Percentiles rank a stretch among this genome's conserved stretches.
Conservation (phyloP, 164 flowering plant genomes). For the Houttuynia cordata region DNA sequence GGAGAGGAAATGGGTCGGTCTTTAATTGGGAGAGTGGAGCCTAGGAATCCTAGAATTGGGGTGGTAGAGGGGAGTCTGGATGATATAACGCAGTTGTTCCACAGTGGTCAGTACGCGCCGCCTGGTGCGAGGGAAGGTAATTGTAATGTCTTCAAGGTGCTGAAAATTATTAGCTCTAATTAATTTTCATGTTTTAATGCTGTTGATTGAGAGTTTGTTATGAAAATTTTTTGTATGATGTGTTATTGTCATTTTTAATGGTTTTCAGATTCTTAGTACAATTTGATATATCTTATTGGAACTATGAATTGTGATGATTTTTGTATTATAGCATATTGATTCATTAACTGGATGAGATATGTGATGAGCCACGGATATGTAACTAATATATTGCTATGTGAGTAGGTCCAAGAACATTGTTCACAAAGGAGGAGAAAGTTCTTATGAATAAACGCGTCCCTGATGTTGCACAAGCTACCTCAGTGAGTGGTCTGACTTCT, state of each 20-base stretch:
- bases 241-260: not conserved
- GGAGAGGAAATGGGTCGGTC: slow-evolving; percentile 4
- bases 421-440: slow-evolving; percentile 68
- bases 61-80: slow-evolving; percentile 59
- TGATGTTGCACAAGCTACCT: slow-evolving; percentile 56
- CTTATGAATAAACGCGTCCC: slow-evolving; percentile 60
- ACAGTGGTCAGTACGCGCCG: slow-evolving; percentile 44
- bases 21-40: slow-evolving; percentile 35
- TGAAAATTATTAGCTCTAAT: not conserved
- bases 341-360: not conserved
- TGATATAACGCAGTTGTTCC: slow-evolving; percentile 53
- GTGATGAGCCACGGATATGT: not conserved
- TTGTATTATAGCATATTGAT: not conserved
- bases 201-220: not conserved
- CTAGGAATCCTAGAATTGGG: slow-evolving; percentile 64
- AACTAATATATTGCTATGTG: slow-evolving; percentile 1
- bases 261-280: not conserved
- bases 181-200: not conserved
- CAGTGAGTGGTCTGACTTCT: slow-evolving; percentile 41
- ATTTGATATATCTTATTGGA: no score
- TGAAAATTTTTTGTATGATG: not conserved
- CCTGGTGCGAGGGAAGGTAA: slow-evolving; percentile 45
- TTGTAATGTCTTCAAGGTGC: not conserved
- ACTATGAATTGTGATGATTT: no score
- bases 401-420: slow-evolving; percentile 52